A percentile compares a stretch with the other conserved stretches of the same genome.
These are phyloP conservation scores for Aureobasidium subglaciale DNA, from an alignment of 2,329 filamentous ascomycete species.

Conservation along the genomic window DNA sequence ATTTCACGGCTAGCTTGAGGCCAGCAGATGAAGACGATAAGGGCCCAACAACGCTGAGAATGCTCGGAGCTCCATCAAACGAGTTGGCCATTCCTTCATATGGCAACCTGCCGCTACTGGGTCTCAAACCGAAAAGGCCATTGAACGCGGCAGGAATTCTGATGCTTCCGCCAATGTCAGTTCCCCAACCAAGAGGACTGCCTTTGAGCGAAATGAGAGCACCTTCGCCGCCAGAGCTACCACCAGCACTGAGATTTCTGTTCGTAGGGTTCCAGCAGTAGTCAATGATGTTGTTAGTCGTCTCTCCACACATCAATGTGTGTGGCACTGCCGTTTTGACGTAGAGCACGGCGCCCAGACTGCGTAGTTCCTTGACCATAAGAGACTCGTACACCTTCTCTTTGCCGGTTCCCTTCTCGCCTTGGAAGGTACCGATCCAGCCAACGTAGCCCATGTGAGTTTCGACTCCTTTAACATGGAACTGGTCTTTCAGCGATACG, in stretches of 20 bases:
- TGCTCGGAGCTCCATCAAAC: constrained; percentile 57
- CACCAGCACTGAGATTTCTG: constrained; percentile 46
- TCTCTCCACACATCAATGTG: constrained; percentile 53
- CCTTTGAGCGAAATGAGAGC: constrained; percentile 49
- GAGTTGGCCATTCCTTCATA: constrained; percentile 56
- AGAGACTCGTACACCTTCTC: constrained; percentile 50
- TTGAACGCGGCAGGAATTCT: constrained; percentile 56
- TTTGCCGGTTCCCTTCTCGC: constrained; percentile 43
- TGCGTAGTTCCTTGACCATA: constrained; percentile 49
- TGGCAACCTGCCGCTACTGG: constrained; percentile 46
- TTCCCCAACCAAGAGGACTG: constrained; percentile 51
- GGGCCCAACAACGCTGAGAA: constrained; percentile 58
- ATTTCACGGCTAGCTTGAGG: constrained; percentile 49
- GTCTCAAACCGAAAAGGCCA: constrained; percentile 50
- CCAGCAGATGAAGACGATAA: constrained; percentile 50
- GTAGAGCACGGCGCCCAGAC: constrained; percentile 48
- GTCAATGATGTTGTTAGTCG: constrained; percentile 54
- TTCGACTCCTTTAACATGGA: constrained; percentile 42
- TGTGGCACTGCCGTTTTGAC: constrained; percentile 52
- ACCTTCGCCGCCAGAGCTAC: constrained; percentile 54
- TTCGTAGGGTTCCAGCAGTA: constrained; percentile 53
- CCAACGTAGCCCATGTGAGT: constrained; percentile 54
- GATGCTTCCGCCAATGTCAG: constrained; percentile 50
- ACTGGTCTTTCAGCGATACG: constrained; percentile 44
- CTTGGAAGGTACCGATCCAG: constrained; percentile 57